Conservation (phyloP, 495 filamentous ascomycete species). For the Usnea hakonensis region DNA sequence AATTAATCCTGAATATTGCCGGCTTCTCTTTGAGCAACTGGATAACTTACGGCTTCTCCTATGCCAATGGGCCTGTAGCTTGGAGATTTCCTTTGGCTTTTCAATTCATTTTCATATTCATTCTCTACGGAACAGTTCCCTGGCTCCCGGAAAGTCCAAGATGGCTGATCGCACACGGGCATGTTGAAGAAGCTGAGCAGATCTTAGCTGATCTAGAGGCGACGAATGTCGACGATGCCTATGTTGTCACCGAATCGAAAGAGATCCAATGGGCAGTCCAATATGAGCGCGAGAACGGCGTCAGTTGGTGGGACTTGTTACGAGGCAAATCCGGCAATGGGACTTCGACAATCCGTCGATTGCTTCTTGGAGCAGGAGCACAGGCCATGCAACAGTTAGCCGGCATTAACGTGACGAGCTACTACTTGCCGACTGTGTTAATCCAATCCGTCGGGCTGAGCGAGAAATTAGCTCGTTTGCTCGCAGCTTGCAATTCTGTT, state of each 20-base stretch:
- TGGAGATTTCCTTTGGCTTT: conserved; percentile 54
- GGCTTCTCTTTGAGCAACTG: conserved; percentile 49
- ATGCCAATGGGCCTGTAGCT: conserved; percentile 35
- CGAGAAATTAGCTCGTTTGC: conserved; percentile 39
- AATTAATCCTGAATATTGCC: conserved; percentile 54
- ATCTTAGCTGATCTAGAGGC: conserved; percentile 44
- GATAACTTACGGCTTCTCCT: conserved; percentile 52
- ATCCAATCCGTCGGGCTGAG: conserved; percentile 42
- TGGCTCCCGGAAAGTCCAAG: conserved; percentile 53
- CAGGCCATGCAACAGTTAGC: conserved; percentile 49
- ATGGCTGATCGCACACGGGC: conserved; percentile 42
- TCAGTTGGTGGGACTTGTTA: conserved; percentile 42
- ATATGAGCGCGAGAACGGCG: conserved; percentile 42
- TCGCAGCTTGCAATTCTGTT: conserved; percentile 45
- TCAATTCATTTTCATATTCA: conserved; percentile 51
- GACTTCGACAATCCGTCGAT: conserved; percentile 41
- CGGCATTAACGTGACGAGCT: conserved; percentile 38
- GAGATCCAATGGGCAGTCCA: conserved; percentile 43
- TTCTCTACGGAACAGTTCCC: conserved; percentile 41
- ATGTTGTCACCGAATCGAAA: conserved; percentile 37
- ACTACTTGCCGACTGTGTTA: conserved; percentile 36
- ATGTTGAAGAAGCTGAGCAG: conserved; percentile 38
- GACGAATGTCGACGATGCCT: conserved; percentile 39
- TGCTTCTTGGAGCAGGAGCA: conserved; percentile 43
- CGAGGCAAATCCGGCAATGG: conserved; percentile 32